Percentiles rank a stretch among this genome's conserved stretches.
Evolutionary conservation across 371 early-diverging fungal genomes (phyloP).

Genomic region (Apophysomyces variabilis): DNA sequence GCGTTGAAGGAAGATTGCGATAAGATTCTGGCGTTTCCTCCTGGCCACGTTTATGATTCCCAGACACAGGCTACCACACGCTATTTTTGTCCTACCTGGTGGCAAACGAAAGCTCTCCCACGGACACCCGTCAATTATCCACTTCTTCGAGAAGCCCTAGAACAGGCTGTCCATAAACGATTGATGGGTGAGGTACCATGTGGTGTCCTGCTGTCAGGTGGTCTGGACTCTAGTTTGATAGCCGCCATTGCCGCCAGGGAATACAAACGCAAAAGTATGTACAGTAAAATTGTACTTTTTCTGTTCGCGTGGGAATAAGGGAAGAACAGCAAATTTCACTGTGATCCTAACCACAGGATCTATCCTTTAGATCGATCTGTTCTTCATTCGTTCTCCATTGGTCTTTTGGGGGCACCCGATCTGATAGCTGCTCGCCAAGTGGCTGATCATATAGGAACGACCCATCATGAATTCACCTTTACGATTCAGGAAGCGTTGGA

Average conservation of each 20-base stretch:
- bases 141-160: slow-evolving; percentile 78
- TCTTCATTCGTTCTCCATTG: slow-evolving; percentile 96
- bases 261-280: slow-evolving; percentile 7
- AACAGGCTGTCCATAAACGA: slow-evolving; percentile 89
- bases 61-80: slow-evolving; percentile 74
- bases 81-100: slow-evolving; percentile 94
- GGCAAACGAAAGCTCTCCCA: slow-evolving; percentile 64
- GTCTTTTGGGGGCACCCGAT: slow-evolving; percentile 94
- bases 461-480: slow-evolving; percentile 95
- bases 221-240: slow-evolving; percentile 93
- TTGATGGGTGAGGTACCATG: slow-evolving; percentile 97
- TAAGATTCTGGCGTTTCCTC: slow-evolving; percentile 94
- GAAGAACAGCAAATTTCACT: not conserved
- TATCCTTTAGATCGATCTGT: slow-evolving; percentile 35
- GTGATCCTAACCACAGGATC: no score
- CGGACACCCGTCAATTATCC: slow-evolving; percentile 63
- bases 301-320: not conserved
- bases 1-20: slow-evolving; percentile 93
- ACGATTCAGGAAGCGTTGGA: slow-evolving; percentile 95
- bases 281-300: no score
- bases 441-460: slow-evolving; percentile 86
- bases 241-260: slow-evolving; percentile 91
- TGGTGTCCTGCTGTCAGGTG: slow-evolving; percentile 94
- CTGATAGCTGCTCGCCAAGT: slow-evolving; percentile 88
- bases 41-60: slow-evolving; percentile 90